These are phyloP conservation scores for Solanum chacoense DNA, from an alignment of 305 asterid genomes.

Conservation along the genomic window DNA sequence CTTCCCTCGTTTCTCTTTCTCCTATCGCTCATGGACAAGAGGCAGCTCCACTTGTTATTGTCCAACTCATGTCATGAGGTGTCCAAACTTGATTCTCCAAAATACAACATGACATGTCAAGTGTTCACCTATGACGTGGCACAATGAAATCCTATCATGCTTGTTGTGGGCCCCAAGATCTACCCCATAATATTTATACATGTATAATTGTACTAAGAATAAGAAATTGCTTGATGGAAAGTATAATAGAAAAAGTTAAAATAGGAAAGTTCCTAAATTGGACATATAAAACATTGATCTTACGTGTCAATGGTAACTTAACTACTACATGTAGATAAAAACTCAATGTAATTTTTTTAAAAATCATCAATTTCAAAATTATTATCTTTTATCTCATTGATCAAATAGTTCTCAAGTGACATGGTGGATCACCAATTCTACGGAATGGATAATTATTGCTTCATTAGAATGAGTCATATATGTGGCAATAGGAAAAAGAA, in stretches of 20 bases:
- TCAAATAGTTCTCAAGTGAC: background rate
- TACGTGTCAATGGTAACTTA: background rate
- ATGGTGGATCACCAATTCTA: background rate
- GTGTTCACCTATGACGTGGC: background rate
- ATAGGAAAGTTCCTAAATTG: background rate
- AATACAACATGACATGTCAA: background rate
- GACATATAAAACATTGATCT: background rate
- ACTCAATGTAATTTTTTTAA: accelerated
- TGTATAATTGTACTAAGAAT: background rate
- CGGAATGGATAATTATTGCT: background rate
- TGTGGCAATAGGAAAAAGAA: background rate
- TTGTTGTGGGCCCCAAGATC: background rate
- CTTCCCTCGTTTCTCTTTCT: too few relatives aligned
- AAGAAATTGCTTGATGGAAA: background rate
- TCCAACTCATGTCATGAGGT: background rate
- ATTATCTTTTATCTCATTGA: background rate
- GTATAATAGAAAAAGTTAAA: background rate
- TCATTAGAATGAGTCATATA: background rate
- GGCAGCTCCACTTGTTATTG: background rate
- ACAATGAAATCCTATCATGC: background rate
- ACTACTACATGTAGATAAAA: background rate
- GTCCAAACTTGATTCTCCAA: background rate
- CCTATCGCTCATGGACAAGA: background rate
- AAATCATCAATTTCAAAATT: too few relatives aligned
- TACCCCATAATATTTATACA: background rate